Evolutionary conservation across 306 rosid genomes (phyloP), one percentile per base, ranked within the genome.

Genomic region (Cicer chorassanicum): DNA sequence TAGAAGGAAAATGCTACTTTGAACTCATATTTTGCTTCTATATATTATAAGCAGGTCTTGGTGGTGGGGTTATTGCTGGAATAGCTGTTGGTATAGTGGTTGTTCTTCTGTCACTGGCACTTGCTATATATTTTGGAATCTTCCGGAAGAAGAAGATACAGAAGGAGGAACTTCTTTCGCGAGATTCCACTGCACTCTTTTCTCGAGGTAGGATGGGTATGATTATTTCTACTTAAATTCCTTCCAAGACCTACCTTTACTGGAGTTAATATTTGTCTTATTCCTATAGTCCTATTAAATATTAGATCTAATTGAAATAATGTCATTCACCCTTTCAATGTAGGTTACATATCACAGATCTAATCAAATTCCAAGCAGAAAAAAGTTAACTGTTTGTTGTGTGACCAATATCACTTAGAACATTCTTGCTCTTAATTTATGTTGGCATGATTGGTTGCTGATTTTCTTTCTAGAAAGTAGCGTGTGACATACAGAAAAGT

Each of bases 61-160:
- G 79, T n/a, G 84, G 75, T 42, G 95, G 88, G 46, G 89, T 77
- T 80, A 82, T 94, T 82, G 96, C 86, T 80, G 96, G 92, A 71
- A 82, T 92, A 87, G 53, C 76, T 68, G 77, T 85, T 16, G 97
- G 88, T 81, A 81, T 66, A 60, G 72, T 86, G 57, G 96, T 77
- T 53, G 95, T 59, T 55, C 74, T 88, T 80, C 82, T 94, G 57
- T n/a, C 85, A 21, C 40, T 94, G 76, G 95, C 84, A 7, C 83
- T 77, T 44, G 74, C 60, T 73, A 45, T 86, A 43, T 94, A 85
- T 82, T 34, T 86, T 57, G 79, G 57, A 41, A 73, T 67, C 84
- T 89, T 71, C 86, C 82, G 80, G 59, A 87, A 83, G 90, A 84
- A 80, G 79, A 88, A 78, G 78, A 64, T 5, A n/a, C 76, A 71